Conservation (phyloP, 371 early-diverging fungal species). For the Rhizopus delemar region DNA sequence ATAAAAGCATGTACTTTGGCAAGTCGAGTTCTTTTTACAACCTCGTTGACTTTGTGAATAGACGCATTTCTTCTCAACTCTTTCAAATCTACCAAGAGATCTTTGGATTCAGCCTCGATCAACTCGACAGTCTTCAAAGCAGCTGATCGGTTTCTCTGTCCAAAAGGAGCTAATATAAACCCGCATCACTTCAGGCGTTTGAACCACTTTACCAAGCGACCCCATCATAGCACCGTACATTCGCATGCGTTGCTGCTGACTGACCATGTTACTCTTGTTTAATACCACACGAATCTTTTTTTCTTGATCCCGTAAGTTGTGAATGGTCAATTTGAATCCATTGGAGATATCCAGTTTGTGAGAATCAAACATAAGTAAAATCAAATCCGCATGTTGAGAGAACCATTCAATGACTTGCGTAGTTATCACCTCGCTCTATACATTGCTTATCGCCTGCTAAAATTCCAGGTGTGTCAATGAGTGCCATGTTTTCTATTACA, state of each 20-base stretch:
- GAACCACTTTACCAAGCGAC: conserved; percentile 87
- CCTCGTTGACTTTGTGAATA: conserved; percentile 84
- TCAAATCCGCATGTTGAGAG: conserved; percentile 81
- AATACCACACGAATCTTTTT: conserved; percentile 85
- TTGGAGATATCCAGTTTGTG: conserved; percentile 90
- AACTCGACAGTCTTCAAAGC: conserved; percentile 75
- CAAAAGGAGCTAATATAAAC: conserved; percentile 85
- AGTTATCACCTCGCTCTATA: conserved; percentile 76
- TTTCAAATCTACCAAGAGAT: conserved; percentile 72
- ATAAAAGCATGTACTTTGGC: conserved; percentile 81
- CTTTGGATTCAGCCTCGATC: conserved; percentile 75
- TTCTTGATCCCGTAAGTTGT: conserved; percentile 75
- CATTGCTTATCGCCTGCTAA: conserved; percentile 85
- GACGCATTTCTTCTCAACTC: conserved; percentile 78
- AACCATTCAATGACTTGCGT: conserved; percentile 83
- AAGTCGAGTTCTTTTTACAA: conserved; percentile 83
- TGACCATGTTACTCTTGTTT: conserved; percentile 88
- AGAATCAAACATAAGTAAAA: conserved; percentile 84
- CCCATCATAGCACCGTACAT: conserved; percentile 94
- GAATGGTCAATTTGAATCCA: conserved; percentile 83
- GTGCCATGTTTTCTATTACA: conserved; percentile 75
- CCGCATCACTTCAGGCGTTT: conserved; percentile 86
- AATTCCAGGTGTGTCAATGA: conserved; percentile 90
- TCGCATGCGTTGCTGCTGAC: conserved; percentile 84
- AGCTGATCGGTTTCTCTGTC: conserved; percentile 71